Base-by-base conservation (phyloP, 2,329 filamentous ascomycete species). In the Cercospora canescens region DNA sequence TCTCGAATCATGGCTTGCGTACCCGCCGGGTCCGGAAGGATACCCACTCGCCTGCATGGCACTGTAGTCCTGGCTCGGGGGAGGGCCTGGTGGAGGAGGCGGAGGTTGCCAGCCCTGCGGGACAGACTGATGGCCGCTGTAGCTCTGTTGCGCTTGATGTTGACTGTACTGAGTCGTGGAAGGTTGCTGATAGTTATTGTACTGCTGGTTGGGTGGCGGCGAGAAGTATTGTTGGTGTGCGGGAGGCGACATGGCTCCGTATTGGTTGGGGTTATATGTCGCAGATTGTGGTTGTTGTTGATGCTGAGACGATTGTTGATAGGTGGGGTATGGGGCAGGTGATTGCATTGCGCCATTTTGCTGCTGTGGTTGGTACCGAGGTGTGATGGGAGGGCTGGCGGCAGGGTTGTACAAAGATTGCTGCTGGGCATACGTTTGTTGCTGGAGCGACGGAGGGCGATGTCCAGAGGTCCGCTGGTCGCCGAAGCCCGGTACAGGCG, bases 81-180 rank as follows among this genome's bases (percentile, higher is more conserved):
- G 87, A 6, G 87, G 88, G 2, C 87, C 87, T 1, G 88, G 88
- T 0, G 88, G 89, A 11, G 89, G 89, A 3, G 88, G 89, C 18
- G 88, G 88, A 0, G 88, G 88, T 28, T 90, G 83, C 74, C 89
- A 91, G 4, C 88, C 88, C 60, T 87, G 84, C 12, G 87, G 87
- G 62, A 89, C 79, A 78, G 66, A 80, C 48, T 70, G 69, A 14
- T 63, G 45, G 45, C 12, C 57, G 12, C 63, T 56, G 37, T 64
- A 62, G 24, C 64, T 66, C 34, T 72, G 76, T n/a, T 81, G 79
- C 6, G 88, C 87, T 3, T 88, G 88, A 4, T 86, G 87, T 39
- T 89, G 85, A 68, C 88, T 88, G 3, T 87, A 86, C 0, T 81
- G 80, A 14, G 86, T 85, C 32, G 86, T 81, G 62, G 84, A 85